Conservation (phyloP, 202 grass and related monocot genomes). For the Carex sylvatica region DNA sequence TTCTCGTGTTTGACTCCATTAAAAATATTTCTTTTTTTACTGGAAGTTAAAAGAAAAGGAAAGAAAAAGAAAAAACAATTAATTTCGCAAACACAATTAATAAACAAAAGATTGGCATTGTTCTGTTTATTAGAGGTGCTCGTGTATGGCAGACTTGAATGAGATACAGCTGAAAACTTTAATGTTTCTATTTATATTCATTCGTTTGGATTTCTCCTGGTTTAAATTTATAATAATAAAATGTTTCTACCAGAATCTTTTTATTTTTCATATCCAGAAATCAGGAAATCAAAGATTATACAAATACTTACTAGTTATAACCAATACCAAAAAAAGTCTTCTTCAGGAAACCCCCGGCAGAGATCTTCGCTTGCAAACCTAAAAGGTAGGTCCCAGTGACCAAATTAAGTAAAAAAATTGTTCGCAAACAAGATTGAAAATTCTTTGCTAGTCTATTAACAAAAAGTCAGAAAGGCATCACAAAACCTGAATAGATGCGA, state of each 20-base stretch:
- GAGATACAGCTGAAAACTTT: neutral
- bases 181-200: neutral
- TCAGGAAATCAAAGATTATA: conserved; percentile 14
- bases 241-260: neutral
- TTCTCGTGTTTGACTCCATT: conserved; percentile 82
- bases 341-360: conserved; percentile 71
- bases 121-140: neutral
- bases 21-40: conserved; percentile 86
- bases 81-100: conserved; percentile 2
- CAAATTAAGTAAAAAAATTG: conserved; percentile 10
- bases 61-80: conserved; percentile 26
- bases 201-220: neutral
- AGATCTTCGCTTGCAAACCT: conserved; percentile 86
- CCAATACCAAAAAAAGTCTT: conserved; percentile 72
- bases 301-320: conserved; percentile 74
- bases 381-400: conserved; percentile 1
- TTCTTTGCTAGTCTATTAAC: neutral
- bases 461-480: conserved; percentile 9
- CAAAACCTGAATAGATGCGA: conserved; percentile 79
- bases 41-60: conserved; percentile 25
- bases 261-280: neutral
- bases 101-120: neutral
- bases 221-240: conserved; percentile 5
- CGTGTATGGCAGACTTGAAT: neutral
- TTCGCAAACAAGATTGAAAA: neutral